Evolutionary conservation across 768 basidiomycete genomes (phyloP).

Genomic region (Clitopilus passeckerianus): DNA sequence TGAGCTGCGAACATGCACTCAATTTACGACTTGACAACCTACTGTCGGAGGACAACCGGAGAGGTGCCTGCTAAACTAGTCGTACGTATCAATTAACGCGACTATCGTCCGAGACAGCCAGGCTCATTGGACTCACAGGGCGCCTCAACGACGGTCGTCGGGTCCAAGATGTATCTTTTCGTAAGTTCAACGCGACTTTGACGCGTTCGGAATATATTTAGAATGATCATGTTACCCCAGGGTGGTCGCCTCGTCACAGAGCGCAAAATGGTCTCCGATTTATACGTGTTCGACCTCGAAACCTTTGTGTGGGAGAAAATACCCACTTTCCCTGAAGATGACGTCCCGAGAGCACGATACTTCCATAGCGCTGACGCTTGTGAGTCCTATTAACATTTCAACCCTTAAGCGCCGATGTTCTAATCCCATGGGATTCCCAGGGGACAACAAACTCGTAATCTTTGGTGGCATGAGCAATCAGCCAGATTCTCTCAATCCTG

Average conservation of each 20-base stretch:
- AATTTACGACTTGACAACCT: constrained; percentile 87
- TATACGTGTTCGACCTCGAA: constrained; percentile 85
- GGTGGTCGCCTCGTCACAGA: constrained; percentile 86
- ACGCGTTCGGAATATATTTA: background rate
- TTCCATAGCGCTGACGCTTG: constrained; percentile 93
- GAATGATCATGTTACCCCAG: constrained; percentile 25
- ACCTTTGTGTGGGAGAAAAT: constrained; percentile 79
- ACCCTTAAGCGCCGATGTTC: background rate
- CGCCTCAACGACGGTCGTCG: constrained; percentile 86
- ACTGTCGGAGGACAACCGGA: constrained; percentile 75
- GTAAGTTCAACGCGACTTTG: constrained; percentile 36
- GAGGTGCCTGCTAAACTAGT: constrained; percentile 88
- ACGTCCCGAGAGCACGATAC: constrained; percentile 80
- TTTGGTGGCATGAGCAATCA: constrained; percentile 95
- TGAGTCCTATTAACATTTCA: constrained; percentile 23
- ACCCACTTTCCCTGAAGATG: constrained; percentile 53
- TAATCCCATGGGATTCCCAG: constrained; percentile 27
- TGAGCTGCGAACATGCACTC: constrained; percentile 52
- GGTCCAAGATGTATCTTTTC: constrained; percentile 86
- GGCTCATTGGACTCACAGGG: constrained; percentile 41
- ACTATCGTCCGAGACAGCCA: constrained; percentile 2
- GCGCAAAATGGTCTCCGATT: constrained; percentile 83
- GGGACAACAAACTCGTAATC: constrained; percentile 87
- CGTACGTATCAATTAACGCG: constrained; percentile 39
- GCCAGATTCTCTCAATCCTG: constrained; percentile 61